These are phyloP conservation scores for Sabuloglossum arenarium DNA, from an alignment of 495 filamentous ascomycete genomes.

Conservation along the genomic window DNA sequence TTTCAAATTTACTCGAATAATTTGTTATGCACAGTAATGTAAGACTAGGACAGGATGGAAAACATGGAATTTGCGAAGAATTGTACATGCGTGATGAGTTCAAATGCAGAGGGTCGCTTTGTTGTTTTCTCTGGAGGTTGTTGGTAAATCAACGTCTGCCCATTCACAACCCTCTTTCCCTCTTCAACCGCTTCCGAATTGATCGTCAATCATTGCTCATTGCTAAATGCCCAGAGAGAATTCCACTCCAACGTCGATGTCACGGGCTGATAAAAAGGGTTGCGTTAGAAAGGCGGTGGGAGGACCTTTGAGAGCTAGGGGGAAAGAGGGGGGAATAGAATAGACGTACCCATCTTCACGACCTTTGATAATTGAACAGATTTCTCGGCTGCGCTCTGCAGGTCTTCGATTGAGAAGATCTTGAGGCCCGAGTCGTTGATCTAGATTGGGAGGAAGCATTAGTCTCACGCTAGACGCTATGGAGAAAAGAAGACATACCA, in stretches of 20 bases:
- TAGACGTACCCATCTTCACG: constrained; percentile 74
- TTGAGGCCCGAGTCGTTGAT: constrained; percentile 97
- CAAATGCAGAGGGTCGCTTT: too few species aligned
- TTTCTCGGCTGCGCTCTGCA: constrained; percentile 94
- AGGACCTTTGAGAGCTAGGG: constrained; percentile 5
- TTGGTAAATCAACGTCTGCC: too few species aligned
- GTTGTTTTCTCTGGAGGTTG: too few species aligned
- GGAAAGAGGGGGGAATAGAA: not conserved
- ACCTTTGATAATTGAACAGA: constrained; percentile 97
- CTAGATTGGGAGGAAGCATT: constrained; percentile 12
- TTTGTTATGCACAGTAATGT: too few species aligned
- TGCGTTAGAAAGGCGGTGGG: not conserved
- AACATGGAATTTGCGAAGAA: too few species aligned
- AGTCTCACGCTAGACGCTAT: too few species aligned
- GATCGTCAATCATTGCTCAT: too few species aligned
- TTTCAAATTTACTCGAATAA: too few species aligned
- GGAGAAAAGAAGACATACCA: constrained; percentile 26
- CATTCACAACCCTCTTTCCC: too few species aligned
- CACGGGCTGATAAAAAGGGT: constrained; percentile 38
- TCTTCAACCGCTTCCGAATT: too few species aligned
- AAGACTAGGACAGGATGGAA: too few species aligned
- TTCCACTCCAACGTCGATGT: constrained; percentile 95
- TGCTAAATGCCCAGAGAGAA: constrained; percentile 85
- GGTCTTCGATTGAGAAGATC: constrained; percentile 98
- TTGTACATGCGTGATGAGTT: too few species aligned